Percentiles rank a stretch among this genome's conserved stretches.
Evolutionary conservation across 192 early-diverging fungal genomes (phyloP).

Genomic region (Coemansia erecta): DNA sequence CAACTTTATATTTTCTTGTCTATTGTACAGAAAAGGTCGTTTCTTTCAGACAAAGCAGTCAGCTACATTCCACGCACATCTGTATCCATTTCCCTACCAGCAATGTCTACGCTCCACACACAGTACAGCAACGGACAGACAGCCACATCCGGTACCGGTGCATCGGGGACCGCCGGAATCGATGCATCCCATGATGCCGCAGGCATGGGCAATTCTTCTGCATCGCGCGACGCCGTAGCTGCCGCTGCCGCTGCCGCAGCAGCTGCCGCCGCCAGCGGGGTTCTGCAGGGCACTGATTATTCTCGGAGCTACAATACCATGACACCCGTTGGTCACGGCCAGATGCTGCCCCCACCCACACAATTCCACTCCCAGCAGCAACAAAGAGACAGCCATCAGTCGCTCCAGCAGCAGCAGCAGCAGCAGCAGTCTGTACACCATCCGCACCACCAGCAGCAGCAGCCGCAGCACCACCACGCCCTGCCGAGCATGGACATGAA

Average conservation of each 20-base stretch:
- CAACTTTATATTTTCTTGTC: no score
- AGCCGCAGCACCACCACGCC: slow-evolving; percentile 38
- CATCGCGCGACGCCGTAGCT: slow-evolving; percentile 42
- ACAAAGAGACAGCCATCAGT: not conserved
- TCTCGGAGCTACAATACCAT: slow-evolving; percentile 45
- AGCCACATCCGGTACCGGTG: slow-evolving; percentile 13
- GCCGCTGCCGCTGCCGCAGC: slow-evolving; percentile 36
- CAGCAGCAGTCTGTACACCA: slow-evolving; percentile 7
- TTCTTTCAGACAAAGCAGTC: no score
- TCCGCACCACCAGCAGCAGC: slow-evolving; percentile 27
- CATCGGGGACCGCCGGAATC: slow-evolving; percentile 24
- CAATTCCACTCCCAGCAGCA: slow-evolving; percentile 34
- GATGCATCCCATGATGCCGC: slow-evolving; percentile 26
- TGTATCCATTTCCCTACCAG: not conserved
- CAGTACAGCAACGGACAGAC: slow-evolving; percentile 48
- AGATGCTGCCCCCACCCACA: slow-evolving; percentile 47
- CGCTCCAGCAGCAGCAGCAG: slow-evolving; percentile 24
- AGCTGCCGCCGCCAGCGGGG: slow-evolving; percentile 19
- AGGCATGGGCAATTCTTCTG: slow-evolving; percentile 28
- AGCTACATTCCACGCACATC: no score
- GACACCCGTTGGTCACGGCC: slow-evolving; percentile 36
- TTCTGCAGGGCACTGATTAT: slow-evolving; percentile 38
- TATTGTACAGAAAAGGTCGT: no score
- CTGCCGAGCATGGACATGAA: slow-evolving; percentile 53
- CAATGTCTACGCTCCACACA: slow-evolving; percentile 54